Evolutionary conservation across 768 basidiomycete species (phyloP).

Genomic region (Coprinopsis marcescibilis): DNA sequence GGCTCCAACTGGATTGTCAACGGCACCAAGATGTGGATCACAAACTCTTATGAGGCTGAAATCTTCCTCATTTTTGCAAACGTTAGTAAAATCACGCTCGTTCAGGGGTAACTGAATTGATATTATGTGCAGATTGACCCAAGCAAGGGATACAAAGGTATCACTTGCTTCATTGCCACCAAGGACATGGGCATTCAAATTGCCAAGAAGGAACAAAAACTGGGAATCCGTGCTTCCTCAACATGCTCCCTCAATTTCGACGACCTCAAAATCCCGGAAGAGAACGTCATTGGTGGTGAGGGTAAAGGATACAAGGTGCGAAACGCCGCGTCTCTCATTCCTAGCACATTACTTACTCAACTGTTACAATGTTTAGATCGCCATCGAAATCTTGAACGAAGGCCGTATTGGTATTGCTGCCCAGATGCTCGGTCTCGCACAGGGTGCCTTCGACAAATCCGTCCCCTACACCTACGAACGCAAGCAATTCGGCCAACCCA

Average conservation of each 20-base stretch:
- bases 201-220: slow-evolving; percentile 98
- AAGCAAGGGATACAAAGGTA: slow-evolving; percentile 96
- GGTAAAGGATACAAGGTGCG: slow-evolving; percentile 87
- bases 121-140: slow-evolving; percentile 56
- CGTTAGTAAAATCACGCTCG: no score
- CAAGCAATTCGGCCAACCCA: slow-evolving; percentile 87
- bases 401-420: slow-evolving; percentile 97
- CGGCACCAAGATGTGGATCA: slow-evolving; percentile 99
- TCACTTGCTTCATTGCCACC: slow-evolving; percentile 94
- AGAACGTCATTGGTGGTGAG: slow-evolving; percentile 88
- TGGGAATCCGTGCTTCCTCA: slow-evolving; percentile 93
- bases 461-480: slow-evolving; percentile 96
- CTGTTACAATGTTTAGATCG: slow-evolving; percentile 45
- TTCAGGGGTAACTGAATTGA: no score
- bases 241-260: slow-evolving; percentile 95
- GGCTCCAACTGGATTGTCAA: slow-evolving; percentile 84
- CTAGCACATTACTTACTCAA: background rate
- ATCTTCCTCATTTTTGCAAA: slow-evolving; percentile 95
- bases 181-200: slow-evolving; percentile 97
- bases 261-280: slow-evolving; percentile 75
- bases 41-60: slow-evolving; percentile 89
- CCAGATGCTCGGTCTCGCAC: slow-evolving; percentile 97
- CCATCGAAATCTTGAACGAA: slow-evolving; percentile 96
- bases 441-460: slow-evolving; percentile 92
- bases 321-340: background rate